Evolutionary conservation across 352 stramenopile genomes (phyloP).

Genomic region (Globisporangium cederbergense): DNA sequence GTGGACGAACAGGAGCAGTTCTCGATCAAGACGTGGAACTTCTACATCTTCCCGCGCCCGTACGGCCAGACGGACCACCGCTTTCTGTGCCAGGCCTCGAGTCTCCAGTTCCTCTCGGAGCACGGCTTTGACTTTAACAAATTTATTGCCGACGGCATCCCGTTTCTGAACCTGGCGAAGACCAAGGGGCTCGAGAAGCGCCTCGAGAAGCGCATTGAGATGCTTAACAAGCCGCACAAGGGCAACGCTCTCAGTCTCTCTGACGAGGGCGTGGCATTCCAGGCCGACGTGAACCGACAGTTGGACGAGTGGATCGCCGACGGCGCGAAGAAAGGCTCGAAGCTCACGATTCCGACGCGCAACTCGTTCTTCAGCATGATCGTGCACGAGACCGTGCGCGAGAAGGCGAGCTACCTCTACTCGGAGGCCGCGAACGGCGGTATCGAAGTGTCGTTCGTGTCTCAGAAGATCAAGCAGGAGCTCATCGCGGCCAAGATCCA

Average conservation of each 20-base stretch:
- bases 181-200: conserved; percentile 47
- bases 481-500: conserved; percentile 44
- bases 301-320: conserved; percentile 51
- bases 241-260: conserved; percentile 50
- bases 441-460: conserved; percentile 61
- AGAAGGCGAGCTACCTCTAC: conserved; percentile 62
- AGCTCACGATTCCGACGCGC: conserved; percentile 45
- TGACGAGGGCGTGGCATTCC: conserved; percentile 40
- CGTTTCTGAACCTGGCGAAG: conserved; percentile 61
- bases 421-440: conserved; percentile 38
- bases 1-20: conserved; percentile 51
- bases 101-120: conserved; percentile 79
- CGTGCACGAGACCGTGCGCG: conserved; percentile 56
- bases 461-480: conserved; percentile 62
- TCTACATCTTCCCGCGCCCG: conserved; percentile 78
- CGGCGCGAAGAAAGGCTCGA: conserved; percentile 47
- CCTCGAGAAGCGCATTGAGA: conserved; percentile 55
- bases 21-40: conserved; percentile 82
- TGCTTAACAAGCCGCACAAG: conserved; percentile 43
- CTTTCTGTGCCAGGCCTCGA: conserved; percentile 78
- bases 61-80: conserved; percentile 64
- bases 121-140: conserved; percentile 88
- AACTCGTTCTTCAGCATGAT: conserved; percentile 80
- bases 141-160: conserved; percentile 80
- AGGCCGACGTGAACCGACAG: conserved; percentile 40